These are phyloP conservation scores for Ascoidea asiatica DNA, from an alignment of 805 yeast species.

Conservation along the genomic window DNA sequence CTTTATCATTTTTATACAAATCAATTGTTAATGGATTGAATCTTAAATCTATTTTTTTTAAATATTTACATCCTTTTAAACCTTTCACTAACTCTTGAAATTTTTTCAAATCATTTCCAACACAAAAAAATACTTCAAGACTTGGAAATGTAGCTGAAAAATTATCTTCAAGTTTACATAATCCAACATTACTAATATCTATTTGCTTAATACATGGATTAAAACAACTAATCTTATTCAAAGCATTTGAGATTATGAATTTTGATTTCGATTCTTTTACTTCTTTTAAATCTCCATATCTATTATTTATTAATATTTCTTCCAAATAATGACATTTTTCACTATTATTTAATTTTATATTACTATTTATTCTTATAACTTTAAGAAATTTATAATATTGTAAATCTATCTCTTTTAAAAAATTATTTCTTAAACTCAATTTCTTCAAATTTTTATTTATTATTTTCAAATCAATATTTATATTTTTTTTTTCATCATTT, in stretches of 20 bases:
- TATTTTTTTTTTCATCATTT: conserved; percentile 4
- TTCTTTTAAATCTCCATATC: background rate
- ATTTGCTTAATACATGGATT: conserved; percentile 7
- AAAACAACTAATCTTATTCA: conserved; percentile 3
- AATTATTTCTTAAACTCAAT: conserved; percentile 8
- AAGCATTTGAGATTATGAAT: background rate
- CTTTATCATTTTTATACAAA: conserved; percentile 3
- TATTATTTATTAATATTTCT: conserved; percentile 7
- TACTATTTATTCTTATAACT: conserved; percentile 27
- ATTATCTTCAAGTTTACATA: conserved; percentile 2
- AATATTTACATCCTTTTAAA: conserved; percentile 5
- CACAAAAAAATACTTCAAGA: conserved; percentile 6
- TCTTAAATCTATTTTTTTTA: conserved; percentile 8
- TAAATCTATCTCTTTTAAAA: conserved; percentile 2
- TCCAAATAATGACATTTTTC: conserved; percentile 5
- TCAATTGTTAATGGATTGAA: conserved; percentile 9
- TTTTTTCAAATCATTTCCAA: conserved; percentile 6
- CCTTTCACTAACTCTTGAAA: conserved; percentile 7
- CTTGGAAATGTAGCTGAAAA: background rate
- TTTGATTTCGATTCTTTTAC: background rate
- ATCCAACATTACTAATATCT: conserved; percentile 1
- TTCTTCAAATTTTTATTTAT: conserved; percentile 6
- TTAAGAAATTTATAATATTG: conserved; percentile 5
- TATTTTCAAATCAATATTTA: background rate
- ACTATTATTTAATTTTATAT: conserved; percentile 9